Base-by-base conservation (phyloP, 345 rosid genomes). In the Cardiospermum halicacabum region DNA sequence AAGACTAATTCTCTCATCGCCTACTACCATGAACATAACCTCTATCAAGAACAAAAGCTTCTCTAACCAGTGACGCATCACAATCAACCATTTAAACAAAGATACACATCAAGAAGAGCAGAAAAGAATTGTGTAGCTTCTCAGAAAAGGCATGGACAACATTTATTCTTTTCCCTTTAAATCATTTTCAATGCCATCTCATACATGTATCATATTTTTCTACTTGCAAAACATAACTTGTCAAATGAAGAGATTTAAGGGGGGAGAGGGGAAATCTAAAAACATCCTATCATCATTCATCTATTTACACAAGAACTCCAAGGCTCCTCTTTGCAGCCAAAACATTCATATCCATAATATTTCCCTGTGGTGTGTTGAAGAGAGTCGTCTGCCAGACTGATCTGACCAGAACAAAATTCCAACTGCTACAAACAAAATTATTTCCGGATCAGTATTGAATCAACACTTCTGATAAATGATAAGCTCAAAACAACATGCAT, bases 301-400 rank as follows among this genome's bases (percentile, higher is more conserved):
- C 62, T 79, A 79, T 79, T 45, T 81, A 81, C 85, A 81, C 63
- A 28, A 58, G 51, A n/a, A n/a, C n/a, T 53, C 48, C 47, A 16
- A 47, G 51, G 51, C 51, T 47, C 22, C 66, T 64, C 22, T 62
- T 64, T 60, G 77, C 78, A 67, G 67, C 78, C 51, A 61, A 53
- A 67, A 54, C 67, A 53, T 24, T 59, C 8, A 30, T 31, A 63
- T 63, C 66, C 58, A 37, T 66, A 65, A 51, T 48, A 64, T 54
- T 51, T 37, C 67, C 54, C 72, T 56, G 21, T 26, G 28, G 37
- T 26, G 28, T 2, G 12, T 25, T 53, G 32, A n/a, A n/a, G n/a
- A 49, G 24, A 62, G 40, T 64, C 51, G 39, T n/a, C 13, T 64
- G 51, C 50, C 60, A 45, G 55, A 22, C 28, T 53, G 32, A 34